A percentile compares a stretch with the other conserved stretches of the same genome.
Conservation (phyloP, 305 asterid genomes). For the Fraxinus greggii region DNA sequence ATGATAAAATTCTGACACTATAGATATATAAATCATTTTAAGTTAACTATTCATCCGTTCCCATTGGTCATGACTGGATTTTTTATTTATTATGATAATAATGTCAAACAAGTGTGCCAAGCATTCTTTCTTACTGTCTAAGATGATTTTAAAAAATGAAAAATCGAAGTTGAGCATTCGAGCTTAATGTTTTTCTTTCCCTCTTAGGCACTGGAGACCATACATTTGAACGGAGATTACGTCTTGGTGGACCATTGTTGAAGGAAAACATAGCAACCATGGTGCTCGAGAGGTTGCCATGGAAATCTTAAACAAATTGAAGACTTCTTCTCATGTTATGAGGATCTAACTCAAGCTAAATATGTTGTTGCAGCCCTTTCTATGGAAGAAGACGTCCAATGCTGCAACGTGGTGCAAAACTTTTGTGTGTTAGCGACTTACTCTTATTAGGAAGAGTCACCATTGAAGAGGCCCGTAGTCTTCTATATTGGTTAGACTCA, state of each 20-base stretch:
- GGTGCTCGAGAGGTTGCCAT: conserved; percentile 91
- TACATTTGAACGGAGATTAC: conserved; percentile 83
- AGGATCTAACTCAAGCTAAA: conserved; percentile 15
- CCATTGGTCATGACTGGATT: not conserved
- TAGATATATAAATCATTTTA: not conserved
- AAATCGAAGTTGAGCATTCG: not conserved
- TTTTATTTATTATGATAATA: conserved; percentile 1
- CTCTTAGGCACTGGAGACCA: conserved; percentile 94
- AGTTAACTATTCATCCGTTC: not conserved
- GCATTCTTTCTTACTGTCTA: not conserved
- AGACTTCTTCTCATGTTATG: conserved; percentile 10
- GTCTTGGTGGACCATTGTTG: conserved; percentile 88
- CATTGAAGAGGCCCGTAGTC: conserved; percentile 93
- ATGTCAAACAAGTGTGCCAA: not conserved
- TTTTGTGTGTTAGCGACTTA: conserved; percentile 93
- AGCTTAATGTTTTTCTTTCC: conserved; percentile 11
- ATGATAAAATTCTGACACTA: not conserved
- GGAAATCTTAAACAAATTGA: conserved; percentile 18
- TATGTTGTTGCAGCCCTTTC: conserved; percentile 72
- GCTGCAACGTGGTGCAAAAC: conserved; percentile 89
- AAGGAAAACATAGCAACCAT: conserved; percentile 96
- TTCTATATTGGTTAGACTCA: conserved; percentile 79
- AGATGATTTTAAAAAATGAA: not conserved
- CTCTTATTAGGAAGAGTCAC: conserved; percentile 90
- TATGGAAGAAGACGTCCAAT: conserved; percentile 96